These are phyloP conservation scores for Alternaria sp. DNA, from an alignment of 2,329 filamentous ascomycete species.

Conservation along the genomic window DNA sequence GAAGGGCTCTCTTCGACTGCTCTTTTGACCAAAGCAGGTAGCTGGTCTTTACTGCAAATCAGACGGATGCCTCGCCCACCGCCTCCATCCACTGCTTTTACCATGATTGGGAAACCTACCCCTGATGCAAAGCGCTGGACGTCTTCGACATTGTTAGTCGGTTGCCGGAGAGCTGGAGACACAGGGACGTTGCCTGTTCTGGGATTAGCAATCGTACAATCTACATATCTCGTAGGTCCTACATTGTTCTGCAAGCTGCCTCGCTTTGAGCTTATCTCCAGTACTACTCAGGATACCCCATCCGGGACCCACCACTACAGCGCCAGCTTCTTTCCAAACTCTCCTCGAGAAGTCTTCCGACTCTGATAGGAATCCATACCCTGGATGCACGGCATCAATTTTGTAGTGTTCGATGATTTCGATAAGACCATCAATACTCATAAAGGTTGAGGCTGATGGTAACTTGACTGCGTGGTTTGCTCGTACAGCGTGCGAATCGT, in stretches of 20 bases:
- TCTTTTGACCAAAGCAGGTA: constrained; percentile 59
- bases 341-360: constrained; percentile 60
- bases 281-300: constrained; percentile 65
- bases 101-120: constrained; percentile 65
- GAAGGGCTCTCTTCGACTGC: constrained; percentile 68
- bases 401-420: constrained; percentile 58
- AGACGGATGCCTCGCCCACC: constrained; percentile 69
- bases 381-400: constrained; percentile 67
- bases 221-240: neutral
- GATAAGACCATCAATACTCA: constrained; percentile 61
- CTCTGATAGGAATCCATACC: constrained; percentile 71
- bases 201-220: neutral
- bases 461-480: constrained; percentile 63
- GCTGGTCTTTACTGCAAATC: constrained; percentile 55
- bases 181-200: constrained; percentile 58
- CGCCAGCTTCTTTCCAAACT: constrained; percentile 60
- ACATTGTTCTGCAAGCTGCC: constrained; percentile 61
- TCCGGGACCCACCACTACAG: constrained; percentile 64
- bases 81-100: constrained; percentile 72
- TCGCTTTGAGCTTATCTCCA: constrained; percentile 65
- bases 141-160: constrained; percentile 55
- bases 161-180: constrained; percentile 57
- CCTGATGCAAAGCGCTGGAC: constrained; percentile 66
- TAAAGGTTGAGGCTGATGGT: constrained; percentile 61
- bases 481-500: constrained; percentile 63